Conservation (phyloP, 164 flowering plant genomes). For the Saururus chinensis region DNA sequence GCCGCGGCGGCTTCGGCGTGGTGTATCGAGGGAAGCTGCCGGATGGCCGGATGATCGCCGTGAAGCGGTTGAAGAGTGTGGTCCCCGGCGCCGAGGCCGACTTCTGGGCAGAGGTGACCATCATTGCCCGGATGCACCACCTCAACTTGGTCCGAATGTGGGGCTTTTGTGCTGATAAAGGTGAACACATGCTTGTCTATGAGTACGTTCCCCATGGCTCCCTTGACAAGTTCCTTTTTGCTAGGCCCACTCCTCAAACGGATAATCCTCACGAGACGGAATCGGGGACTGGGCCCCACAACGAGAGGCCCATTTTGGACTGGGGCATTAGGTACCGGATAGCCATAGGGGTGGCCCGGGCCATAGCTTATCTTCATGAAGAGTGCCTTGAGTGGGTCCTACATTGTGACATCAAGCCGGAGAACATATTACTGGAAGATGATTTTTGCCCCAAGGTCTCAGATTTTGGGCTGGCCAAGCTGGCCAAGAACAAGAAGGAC, state of each 20-base stretch:
- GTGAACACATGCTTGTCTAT: slow-evolving; percentile 48
- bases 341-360: slow-evolving; percentile 13
- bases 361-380: slow-evolving; percentile 56
- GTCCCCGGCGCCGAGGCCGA: slow-evolving; percentile 40
- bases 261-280: too few relatives aligned
- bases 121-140: slow-evolving; percentile 83
- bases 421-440: slow-evolving; percentile 66
- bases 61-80: neutral
- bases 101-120: slow-evolving; percentile 85
- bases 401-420: slow-evolving; percentile 82
- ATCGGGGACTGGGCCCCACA: too few relatives aligned
- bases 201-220: too few relatives aligned
- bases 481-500: slow-evolving; percentile 41
- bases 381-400: slow-evolving; percentile 71
- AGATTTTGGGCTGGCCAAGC: slow-evolving; percentile 73
- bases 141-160: slow-evolving; percentile 65
- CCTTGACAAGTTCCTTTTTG: too few relatives aligned
- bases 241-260: too few relatives aligned
- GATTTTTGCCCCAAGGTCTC: slow-evolving; percentile 79
- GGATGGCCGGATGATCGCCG: too few relatives aligned
- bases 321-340: too few relatives aligned
- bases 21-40: too few relatives aligned
- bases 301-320: too few relatives aligned
- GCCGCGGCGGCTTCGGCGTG: too few relatives aligned
- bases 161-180: slow-evolving; percentile 79